phyloP scores from a whole-genome alignment of 2,329 filamentous ascomycete species.

The Scleromitrula shiraiana region DNA sequence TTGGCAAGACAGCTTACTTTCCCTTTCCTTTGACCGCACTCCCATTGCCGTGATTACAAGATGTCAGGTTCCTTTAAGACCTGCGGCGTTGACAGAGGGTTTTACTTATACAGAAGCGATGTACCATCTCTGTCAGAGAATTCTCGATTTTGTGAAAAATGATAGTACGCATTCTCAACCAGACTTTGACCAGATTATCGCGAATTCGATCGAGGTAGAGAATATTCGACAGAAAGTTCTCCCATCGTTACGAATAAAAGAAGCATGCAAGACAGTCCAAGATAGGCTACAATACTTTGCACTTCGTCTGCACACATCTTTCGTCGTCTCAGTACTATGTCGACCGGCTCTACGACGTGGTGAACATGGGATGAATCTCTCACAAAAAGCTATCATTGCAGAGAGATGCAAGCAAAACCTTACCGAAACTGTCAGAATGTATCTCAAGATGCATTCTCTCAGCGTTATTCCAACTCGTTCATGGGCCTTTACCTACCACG shows the following conservation, averaged over 20 bases:
- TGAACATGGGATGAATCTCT: conserved; percentile 40
- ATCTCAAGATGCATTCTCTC: conserved; percentile 59
- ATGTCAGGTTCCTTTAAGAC: conserved; percentile 43
- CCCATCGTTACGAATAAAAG: conserved; percentile 49
- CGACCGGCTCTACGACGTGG: conserved; percentile 50
- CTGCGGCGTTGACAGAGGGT: conserved; percentile 42
- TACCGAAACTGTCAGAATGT: conserved; percentile 60
- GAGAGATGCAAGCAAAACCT: conserved; percentile 54
- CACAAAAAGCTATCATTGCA: conserved; percentile 47
- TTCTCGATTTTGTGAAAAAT: conserved; percentile 36
- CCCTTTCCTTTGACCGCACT: conserved; percentile 56
- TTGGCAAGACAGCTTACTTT: conserved; percentile 60
- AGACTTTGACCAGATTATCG: conserved; percentile 41
- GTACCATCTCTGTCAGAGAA: conserved; percentile 55
- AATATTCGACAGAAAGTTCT: conserved; percentile 37
- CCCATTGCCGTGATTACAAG: conserved; percentile 46
- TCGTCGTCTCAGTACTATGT: conserved; percentile 57
- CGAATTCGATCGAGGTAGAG: conserved; percentile 44
- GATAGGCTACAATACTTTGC: conserved; percentile 57
- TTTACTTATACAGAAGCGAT: conserved; percentile 56
- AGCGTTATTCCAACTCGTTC: conserved; percentile 59
- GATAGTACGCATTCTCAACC: conserved; percentile 19
- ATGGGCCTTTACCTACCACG: conserved; percentile 62
- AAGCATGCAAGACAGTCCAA: conserved; percentile 54
- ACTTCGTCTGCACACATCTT: conserved; percentile 56